Base-by-base conservation (phyloP, 202 grass and related monocot genomes). In the Musa balbisiana region DNA sequence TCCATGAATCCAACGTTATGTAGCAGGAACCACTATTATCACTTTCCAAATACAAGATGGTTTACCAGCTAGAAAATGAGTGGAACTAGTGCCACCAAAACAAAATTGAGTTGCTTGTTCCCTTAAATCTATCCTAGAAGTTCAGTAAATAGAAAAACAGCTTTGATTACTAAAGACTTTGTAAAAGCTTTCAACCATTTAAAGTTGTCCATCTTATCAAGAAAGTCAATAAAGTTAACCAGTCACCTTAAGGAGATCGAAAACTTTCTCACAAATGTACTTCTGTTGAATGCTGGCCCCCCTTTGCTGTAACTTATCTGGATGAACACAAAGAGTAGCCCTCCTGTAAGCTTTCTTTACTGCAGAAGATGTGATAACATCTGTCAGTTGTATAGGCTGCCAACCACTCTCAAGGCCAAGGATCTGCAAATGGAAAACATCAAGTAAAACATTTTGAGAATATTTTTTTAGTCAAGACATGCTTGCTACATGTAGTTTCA, bases 251-350 rank as follows among this genome's bases (percentile, higher is more conserved):
- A 99, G 95, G 80, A 95, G 95, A 88, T 99, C 95, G 78, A 92
- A 99, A 59, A 99, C 91, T 81, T 99, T 95, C 87, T 99, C 95
- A 51, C 95, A 95, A 72, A 99, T 90, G 78, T 99, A 99, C 75
- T 95, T 99, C 73, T 92, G 95, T 73, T 90, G 92, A 62, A 99
- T 90, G 58, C 86, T 94, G 76, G 91, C 91, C 74, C 95, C 91
- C 23, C 89, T 86, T 78, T 99, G 95, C 81, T 99, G 95, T 62
- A 99, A 71, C 76, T 99, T 99, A 84, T 99, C 95, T 20, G 95
- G 91, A 88, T 99, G 95, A 76, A 99, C 91, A 84, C 86, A 99
- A 58, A 99, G 91, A 24, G 95, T 99, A 82, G 95, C 91, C 80
- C 81, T 99, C 79, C 95, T 89, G 65, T 92, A 99, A 70, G 95